phyloP scores from a whole-genome alignment of 2,329 filamentous ascomycete species.

The Ophiostoma triangulosporum region DNA sequence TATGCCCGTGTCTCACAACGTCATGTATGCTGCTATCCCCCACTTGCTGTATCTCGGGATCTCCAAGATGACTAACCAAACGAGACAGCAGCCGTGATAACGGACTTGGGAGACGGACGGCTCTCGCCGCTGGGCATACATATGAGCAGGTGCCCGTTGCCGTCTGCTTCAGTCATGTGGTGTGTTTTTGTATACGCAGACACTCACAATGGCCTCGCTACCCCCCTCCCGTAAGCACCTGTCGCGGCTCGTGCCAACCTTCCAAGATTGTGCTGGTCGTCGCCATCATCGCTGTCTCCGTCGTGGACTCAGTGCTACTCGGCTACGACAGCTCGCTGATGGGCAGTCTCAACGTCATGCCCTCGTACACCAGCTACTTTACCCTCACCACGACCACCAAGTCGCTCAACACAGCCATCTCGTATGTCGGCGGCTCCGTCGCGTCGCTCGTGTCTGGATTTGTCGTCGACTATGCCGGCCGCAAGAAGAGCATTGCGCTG shows the following conservation, averaged over 20 bases:
- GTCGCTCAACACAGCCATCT: constrained; percentile 18
- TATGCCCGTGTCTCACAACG: no score
- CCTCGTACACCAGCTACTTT: constrained; percentile 20
- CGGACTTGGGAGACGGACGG: no score
- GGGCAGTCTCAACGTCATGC: constrained; percentile 22
- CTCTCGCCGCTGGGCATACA: no score
- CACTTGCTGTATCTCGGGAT: neutral
- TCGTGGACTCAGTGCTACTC: neutral
- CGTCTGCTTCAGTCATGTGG: no score
- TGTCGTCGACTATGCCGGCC: constrained; percentile 46
- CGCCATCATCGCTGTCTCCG: neutral
- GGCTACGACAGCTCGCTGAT: constrained; percentile 24
- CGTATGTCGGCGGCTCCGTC: constrained; percentile 1
- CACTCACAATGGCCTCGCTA: neutral
- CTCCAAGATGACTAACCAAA: neutral
- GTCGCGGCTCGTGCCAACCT: neutral
- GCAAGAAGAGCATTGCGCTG: constrained; percentile 56
- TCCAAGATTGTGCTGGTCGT: neutral
- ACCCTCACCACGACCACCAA: constrained; percentile 18
- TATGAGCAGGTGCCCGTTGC: no score
- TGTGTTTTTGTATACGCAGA: neutral
- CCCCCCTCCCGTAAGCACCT: neutral
- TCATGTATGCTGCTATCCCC: neutral
- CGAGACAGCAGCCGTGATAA: neutral
- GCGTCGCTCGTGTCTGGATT: constrained; percentile 2